Percentiles rank a stretch among this genome's conserved stretches.
phyloP scores from a whole-genome alignment of 805 yeast species.

The Candida broadrunensis region DNA sequence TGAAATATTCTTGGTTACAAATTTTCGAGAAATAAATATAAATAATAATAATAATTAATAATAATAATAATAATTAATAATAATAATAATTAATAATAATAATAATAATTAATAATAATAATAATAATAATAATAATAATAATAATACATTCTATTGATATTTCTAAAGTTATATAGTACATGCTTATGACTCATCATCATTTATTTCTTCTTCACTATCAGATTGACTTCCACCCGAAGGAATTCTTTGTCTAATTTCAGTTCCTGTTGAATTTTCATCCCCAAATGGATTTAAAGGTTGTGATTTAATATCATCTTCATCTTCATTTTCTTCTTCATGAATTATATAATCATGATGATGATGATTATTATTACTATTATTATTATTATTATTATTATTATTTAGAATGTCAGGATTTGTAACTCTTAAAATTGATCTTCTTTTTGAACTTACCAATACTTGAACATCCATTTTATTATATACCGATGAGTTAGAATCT shows the following conservation, averaged over 20 bases:
- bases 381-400: too few species aligned
- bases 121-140: too few species aligned
- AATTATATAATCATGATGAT: conserved; percentile 10
- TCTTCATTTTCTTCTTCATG: conserved; percentile 4
- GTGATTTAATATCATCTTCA: conserved; percentile 4
- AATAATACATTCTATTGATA: too few species aligned
- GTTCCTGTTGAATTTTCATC: background rate
- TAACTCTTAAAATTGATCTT: conserved; percentile 55
- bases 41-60: too few species aligned
- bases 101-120: too few species aligned
- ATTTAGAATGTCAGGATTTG: conserved; percentile 47
- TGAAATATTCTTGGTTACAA: too few species aligned
- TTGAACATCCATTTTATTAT: conserved; percentile 61
- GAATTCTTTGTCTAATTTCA: background rate
- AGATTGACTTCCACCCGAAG: background rate
- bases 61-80: too few species aligned
- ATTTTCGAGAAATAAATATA: too few species aligned
- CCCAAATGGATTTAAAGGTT: background rate
- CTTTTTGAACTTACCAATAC: conserved; percentile 67
- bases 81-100: too few species aligned
- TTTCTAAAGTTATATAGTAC: too few species aligned
- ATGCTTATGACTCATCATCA: too few species aligned
- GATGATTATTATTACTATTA: conserved; percentile 2
- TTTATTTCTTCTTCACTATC: background rate
- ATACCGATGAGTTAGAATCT: conserved; percentile 32